Base-by-base conservation (phyloP, 108 stramenopile genomes). In the Chaetoceros tenuissimus region DNA sequence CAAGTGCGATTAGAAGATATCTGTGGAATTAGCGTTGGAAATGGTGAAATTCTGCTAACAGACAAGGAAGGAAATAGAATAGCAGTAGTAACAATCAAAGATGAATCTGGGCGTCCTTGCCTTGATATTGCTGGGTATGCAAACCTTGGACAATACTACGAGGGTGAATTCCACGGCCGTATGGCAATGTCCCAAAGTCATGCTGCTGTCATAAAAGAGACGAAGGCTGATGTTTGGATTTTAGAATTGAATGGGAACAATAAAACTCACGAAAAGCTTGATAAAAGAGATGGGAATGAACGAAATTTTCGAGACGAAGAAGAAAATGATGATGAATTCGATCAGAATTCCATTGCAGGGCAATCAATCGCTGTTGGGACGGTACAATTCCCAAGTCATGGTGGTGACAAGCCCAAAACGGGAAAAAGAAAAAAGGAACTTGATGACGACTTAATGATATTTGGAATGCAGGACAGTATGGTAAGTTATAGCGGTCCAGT, bases 331-430 rank as follows among this genome's bases (percentile, higher is more conserved):
- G 31, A 58, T 17, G 57, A 65, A 20, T 3, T 18, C n/a, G 22
- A 30, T 18, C 43, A 8, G 2, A 17, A 64, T 7, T 46, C 31
- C 7, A 20, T 46, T 13, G 24, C 63, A 3, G 67, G 56, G 3
- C 55, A 62, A 46, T 24, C 58, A 16, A 59, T 64, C 7, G 72
- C 72, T n/a, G 31, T 64, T 21, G 72, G 72, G 53, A 73, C 68
- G 27, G 62, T 73, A 3, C 22, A 21, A 23, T 73, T 68, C 31
- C 72, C 67, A 19, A 24, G n/a, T 1, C 66, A 30, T 46, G 70
- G 65, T 10, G 70, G 70, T 13, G 49, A 55, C 43, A 24, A 21
- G 16, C 70, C 70, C 8, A 50, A 50, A 40, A 24, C 45, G 20
- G n/a, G 63, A 17, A 53, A 66, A 34, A 26, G 10, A 17, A 8